These are phyloP conservation scores for Capillidium rhysosporum DNA, from an alignment of 371 early-diverging fungal genomes.

Conservation along the genomic window DNA sequence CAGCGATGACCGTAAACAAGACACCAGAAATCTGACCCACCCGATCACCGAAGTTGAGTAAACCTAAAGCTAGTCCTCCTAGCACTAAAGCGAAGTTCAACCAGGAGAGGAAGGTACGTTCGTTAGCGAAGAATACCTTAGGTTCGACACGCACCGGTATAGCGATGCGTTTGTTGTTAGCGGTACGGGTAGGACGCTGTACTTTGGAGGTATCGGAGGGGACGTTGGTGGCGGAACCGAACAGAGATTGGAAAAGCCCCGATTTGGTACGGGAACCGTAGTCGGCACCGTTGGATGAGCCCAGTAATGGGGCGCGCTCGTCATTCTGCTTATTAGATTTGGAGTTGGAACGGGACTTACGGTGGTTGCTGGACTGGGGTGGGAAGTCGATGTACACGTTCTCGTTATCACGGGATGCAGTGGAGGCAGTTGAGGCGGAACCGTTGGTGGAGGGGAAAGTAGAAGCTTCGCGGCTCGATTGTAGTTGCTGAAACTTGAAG, in stretches of 20 bases:
- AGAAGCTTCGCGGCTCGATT: background rate
- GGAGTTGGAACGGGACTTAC: no score
- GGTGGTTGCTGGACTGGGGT: background rate
- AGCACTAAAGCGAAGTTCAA: slow-evolving; percentile 41
- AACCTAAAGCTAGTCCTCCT: slow-evolving; percentile 38
- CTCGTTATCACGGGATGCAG: background rate
- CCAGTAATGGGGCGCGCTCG: background rate
- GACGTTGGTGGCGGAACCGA: no score
- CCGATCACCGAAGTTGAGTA: slow-evolving; percentile 59
- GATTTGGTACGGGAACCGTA: background rate
- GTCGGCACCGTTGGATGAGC: background rate
- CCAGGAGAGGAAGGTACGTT: slow-evolving; percentile 83
- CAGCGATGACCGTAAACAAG: slow-evolving; percentile 54
- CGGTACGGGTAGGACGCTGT: slow-evolving; percentile 13
- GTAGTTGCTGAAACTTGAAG: slow-evolving; percentile 9
- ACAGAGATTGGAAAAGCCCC: background rate
- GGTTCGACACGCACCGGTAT: slow-evolving; percentile 90
- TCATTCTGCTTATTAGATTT: background rate
- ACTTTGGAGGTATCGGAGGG: background rate
- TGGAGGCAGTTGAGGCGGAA: background rate
- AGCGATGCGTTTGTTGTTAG: slow-evolving; percentile 41
- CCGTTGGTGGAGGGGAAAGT: no score
- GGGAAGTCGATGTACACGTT: background rate
- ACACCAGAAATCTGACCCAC: slow-evolving; percentile 51
- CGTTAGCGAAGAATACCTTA: slow-evolving; percentile 77